Percentiles rank a stretch among this genome's conserved stretches.
Conservation (phyloP, 176 grass and related monocot genomes). For the Cenchrus fungigraminus region DNA sequence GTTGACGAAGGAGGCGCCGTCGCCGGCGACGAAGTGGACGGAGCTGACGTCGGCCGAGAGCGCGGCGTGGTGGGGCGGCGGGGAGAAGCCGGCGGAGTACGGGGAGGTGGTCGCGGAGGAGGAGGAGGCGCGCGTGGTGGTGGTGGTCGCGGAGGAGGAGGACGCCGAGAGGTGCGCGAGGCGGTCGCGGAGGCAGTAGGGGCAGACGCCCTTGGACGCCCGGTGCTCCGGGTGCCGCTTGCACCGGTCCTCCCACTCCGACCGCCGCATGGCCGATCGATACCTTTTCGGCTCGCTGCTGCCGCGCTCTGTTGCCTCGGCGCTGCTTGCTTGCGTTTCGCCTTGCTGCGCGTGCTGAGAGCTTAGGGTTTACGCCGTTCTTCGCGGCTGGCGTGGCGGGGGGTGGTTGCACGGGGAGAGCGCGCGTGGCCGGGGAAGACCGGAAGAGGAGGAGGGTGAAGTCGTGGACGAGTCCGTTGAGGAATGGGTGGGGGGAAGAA, state of each 20-base stretch:
- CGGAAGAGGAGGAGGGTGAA: neutral
- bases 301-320: neutral
- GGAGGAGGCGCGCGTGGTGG: constrained; percentile 62
- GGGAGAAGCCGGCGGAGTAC: constrained; percentile 48
- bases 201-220: constrained; percentile 83
- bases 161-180: constrained; percentile 76
- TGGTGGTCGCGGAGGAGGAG: constrained; percentile 67
- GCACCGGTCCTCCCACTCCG: constrained; percentile 79
- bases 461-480: neutral
- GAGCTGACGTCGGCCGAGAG: constrained; percentile 45
- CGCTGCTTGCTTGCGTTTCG: too few relatives aligned
- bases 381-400: neutral
- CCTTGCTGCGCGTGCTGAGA: neutral
- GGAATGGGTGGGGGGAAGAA: too few relatives aligned
- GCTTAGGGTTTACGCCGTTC: constrained; percentile 2
- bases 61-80: constrained; percentile 22
- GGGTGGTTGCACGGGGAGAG: neutral
- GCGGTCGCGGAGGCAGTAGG: constrained; percentile 78
- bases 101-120: constrained; percentile 38
- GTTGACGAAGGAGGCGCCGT: constrained; percentile 32
- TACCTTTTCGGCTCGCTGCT: neutral
- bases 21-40: constrained; percentile 16
- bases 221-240: constrained; percentile 81
- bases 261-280: constrained; percentile 53
- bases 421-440: neutral